Conservation (phyloP, 371 early-diverging fungal species). For the Umbelopsis sp. region DNA sequence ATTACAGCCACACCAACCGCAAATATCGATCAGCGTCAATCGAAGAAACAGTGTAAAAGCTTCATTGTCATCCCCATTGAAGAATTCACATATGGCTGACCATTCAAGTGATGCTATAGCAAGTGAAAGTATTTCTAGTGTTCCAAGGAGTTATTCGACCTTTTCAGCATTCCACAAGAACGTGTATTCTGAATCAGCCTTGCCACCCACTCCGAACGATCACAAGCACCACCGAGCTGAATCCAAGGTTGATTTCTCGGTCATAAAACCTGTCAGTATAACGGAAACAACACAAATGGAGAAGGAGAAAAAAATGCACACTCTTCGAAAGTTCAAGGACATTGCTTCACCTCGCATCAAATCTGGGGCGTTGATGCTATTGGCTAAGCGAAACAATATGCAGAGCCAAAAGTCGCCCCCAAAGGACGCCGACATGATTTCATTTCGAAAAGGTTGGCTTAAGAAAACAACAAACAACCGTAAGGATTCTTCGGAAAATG, state of each 20-base stretch:
- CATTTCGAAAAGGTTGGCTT: constrained; percentile 8
- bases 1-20: background rate
- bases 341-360: constrained; percentile 7
- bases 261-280: too few species aligned
- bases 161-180: background rate
- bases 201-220: background rate
- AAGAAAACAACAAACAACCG: background rate
- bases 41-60: constrained; percentile 6
- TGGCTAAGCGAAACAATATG: constrained; percentile 7
- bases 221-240: background rate
- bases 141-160: background rate
- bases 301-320: constrained; percentile 7
- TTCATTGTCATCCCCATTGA: background rate
- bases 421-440: background rate
- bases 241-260: too few species aligned
- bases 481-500: background rate
- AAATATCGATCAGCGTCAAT: background rate
- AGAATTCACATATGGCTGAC: background rate
- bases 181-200: background rate
- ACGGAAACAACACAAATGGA: background rate
- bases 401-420: background rate
- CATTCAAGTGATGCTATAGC: background rate
- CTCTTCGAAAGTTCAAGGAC: constrained; percentile 4
- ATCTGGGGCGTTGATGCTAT: constrained; percentile 6
- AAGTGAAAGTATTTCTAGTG: background rate